phyloP scores from a whole-genome alignment of 129 eudicot genomes.

The Arctium minus region DNA sequence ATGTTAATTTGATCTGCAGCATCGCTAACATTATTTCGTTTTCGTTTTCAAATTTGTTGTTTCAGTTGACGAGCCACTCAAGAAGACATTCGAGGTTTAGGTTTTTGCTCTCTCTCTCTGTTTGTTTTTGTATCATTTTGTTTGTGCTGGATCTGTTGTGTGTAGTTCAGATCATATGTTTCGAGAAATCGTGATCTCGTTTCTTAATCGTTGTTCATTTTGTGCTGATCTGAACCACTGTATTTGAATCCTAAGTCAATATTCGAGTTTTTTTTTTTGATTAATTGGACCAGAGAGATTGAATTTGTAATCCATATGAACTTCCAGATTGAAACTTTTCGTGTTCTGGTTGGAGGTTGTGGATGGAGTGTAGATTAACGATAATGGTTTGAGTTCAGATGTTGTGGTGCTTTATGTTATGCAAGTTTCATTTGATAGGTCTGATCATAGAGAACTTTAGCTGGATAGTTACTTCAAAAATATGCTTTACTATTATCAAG shows the following conservation, averaged over 20 bases:
- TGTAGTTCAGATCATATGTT: background rate
- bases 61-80: slow-evolving; percentile 87
- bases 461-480: background rate
- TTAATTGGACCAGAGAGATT: background rate
- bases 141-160: slow-evolving; percentile 20
- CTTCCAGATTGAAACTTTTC: background rate
- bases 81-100: slow-evolving; percentile 66
- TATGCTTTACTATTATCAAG: background rate
- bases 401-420: background rate
- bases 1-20: background rate
- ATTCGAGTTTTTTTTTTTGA: background rate
- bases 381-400: background rate
- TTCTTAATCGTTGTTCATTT: background rate
- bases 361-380: background rate
- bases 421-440: background rate
- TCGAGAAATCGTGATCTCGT: background rate
- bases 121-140: background rate
- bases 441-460: background rate
- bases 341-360: background rate
- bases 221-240: slow-evolving; percentile 12
- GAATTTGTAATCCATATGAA: background rate
- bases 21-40: background rate
- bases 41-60: slow-evolving; percentile 2
- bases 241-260: slow-evolving; percentile 13
- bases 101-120: background rate